These are phyloP conservation scores for Septoria petroselini DNA, from an alignment of 2,329 filamentous ascomycete genomes.

Conservation along the genomic window DNA sequence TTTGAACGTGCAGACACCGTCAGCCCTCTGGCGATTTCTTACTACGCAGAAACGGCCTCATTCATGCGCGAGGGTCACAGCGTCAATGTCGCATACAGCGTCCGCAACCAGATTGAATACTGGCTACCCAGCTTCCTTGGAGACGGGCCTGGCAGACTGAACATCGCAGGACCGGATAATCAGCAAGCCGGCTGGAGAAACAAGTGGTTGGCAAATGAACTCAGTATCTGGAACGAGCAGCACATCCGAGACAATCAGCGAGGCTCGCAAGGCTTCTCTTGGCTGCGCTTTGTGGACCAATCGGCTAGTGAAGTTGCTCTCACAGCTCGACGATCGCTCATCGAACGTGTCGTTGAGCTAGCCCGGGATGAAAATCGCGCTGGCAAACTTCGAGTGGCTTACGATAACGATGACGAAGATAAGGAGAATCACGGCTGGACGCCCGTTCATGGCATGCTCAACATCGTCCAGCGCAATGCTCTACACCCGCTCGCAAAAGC, in stretches of 20 bases:
- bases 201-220: slow-evolving; percentile 72
- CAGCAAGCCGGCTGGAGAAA: slow-evolving; percentile 72
- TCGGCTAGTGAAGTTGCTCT: slow-evolving; percentile 70
- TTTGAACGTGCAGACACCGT: slow-evolving; percentile 92
- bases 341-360: slow-evolving; percentile 68
- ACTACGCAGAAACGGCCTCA: slow-evolving; percentile 91
- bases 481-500: slow-evolving; percentile 65
- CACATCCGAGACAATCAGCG: slow-evolving; percentile 65
- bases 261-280: slow-evolving; percentile 68
- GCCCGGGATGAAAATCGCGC: slow-evolving; percentile 53
- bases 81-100: slow-evolving; percentile 80
- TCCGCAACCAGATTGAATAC: slow-evolving; percentile 81
- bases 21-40: slow-evolving; percentile 77
- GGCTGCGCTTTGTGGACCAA: slow-evolving; percentile 79
- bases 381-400: slow-evolving; percentile 64
- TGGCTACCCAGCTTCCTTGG: slow-evolving; percentile 77
- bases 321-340: slow-evolving; percentile 66
- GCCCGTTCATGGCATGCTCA: slow-evolving; percentile 75
- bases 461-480: slow-evolving; percentile 69
- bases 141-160: slow-evolving; percentile 72
- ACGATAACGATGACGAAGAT: slow-evolving; percentile 60
- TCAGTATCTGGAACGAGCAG: slow-evolving; percentile 87
- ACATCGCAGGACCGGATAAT: slow-evolving; percentile 72
- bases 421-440: slow-evolving; percentile 53
- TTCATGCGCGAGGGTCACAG: slow-evolving; percentile 85